A percentile compares a stretch with the other conserved stretches of the same genome.
Conservation (phyloP, 768 basidiomycete genomes). For the Kwoniella dendrophila region DNA sequence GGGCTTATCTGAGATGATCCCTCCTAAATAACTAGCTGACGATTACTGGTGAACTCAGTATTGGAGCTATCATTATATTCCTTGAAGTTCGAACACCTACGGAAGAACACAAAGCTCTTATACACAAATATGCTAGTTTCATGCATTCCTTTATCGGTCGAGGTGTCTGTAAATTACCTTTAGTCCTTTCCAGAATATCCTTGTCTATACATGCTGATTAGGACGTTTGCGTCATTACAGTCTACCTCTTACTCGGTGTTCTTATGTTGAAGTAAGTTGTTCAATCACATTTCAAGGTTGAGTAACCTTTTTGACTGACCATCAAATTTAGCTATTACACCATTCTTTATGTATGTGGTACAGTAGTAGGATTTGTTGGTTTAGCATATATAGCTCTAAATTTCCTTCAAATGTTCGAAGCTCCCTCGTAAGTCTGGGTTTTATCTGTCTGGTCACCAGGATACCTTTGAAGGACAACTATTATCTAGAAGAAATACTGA, state of each 20-base stretch:
- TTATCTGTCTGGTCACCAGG: not conserved
- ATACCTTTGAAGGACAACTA: too few species aligned
- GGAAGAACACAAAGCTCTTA: conserved; percentile 50
- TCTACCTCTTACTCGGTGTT: conserved; percentile 53
- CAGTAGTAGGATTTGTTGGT: conserved; percentile 50
- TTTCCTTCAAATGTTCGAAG: conserved; percentile 52
- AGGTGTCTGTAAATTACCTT: conserved; percentile 53
- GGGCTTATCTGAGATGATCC: too few species aligned
- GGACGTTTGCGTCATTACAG: conserved; percentile 10
- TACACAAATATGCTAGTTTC: conserved; percentile 56
- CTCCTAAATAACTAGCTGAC: not conserved
- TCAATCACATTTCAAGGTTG: not conserved
- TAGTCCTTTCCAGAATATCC: not conserved
- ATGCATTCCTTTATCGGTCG: conserved; percentile 55
- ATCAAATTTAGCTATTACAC: conserved; percentile 48
- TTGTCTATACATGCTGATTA: not conserved
- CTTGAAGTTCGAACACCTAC: conserved; percentile 53
- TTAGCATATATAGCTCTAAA: conserved; percentile 51
- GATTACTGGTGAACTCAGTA: conserved; percentile 23
- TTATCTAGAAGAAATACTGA: conserved; percentile 8
- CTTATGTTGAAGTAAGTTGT: conserved; percentile 53
- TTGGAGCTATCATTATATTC: conserved; percentile 49
- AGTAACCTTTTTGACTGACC: conserved; percentile 1
- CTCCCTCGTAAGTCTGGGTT: conserved; percentile 52
- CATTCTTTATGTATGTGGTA: conserved; percentile 54